phyloP scores from a whole-genome alignment of 2,329 filamentous ascomycete species.

The Aspergillus viridinutans region DNA sequence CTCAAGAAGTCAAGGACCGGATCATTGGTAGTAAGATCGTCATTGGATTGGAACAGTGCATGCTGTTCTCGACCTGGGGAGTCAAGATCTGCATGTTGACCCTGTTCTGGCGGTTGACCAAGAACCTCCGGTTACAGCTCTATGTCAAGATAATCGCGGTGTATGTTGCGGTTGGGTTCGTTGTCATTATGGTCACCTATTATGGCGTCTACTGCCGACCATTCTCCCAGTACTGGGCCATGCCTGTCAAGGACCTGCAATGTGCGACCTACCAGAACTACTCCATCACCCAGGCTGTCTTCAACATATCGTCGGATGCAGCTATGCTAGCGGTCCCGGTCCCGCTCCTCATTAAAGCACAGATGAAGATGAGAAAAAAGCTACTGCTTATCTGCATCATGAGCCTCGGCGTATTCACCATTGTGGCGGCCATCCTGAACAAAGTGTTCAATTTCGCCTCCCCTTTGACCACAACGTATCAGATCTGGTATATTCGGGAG shows the following conservation, averaged over 20 bases:
- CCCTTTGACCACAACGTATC: conserved; percentile 35
- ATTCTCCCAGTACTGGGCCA: conserved; percentile 48
- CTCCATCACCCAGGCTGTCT: conserved; percentile 42
- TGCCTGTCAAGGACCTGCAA: conserved; percentile 39
- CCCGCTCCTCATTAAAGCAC: conserved; percentile 33
- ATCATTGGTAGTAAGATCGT: conserved; percentile 49
- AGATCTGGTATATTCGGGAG: conserved; percentile 43
- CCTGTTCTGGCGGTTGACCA: conserved; percentile 47
- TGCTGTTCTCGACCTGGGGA: conserved; percentile 47
- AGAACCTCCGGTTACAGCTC: conserved; percentile 30
- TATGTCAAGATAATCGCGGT: conserved; percentile 38
- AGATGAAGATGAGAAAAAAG: conserved; percentile 33
- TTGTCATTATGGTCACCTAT: conserved; percentile 48
- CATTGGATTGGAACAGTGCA: conserved; percentile 47
- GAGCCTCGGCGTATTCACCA: conserved; percentile 37
- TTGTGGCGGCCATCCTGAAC: conserved; percentile 47
- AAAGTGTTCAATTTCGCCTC: conserved; percentile 43
- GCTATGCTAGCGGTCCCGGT: conserved; percentile 38
- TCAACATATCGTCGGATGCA: conserved; percentile 42
- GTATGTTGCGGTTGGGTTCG: conserved; percentile 43
- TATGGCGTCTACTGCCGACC: conserved; percentile 49
- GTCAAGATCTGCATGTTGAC: conserved; percentile 50
- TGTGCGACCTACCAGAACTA: conserved; percentile 41
- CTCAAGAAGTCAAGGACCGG: conserved; percentile 39
- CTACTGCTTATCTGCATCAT: conserved; percentile 33